Evolutionary conservation across 2,329 filamentous ascomycete species (phyloP).

Genomic region (Aspergillus novofumigatus): DNA sequence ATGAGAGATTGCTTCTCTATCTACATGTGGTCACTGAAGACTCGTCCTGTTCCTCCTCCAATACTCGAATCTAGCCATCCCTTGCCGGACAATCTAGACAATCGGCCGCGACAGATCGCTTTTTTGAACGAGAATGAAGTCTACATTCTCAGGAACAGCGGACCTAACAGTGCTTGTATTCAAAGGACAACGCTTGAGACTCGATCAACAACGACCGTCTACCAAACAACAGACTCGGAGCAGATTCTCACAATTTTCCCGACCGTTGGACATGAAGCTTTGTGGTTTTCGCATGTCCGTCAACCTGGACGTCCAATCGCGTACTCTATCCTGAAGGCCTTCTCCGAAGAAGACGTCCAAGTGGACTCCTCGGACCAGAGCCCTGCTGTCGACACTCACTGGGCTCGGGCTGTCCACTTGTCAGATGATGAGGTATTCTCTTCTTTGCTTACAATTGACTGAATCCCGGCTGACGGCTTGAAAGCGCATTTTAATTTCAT

Average conservation of each 20-base stretch:
- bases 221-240: conserved; percentile 30
- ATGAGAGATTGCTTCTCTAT: conserved; percentile 63
- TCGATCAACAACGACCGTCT: conserved; percentile 25
- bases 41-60: conserved; percentile 32
- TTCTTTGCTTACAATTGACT: not conserved
- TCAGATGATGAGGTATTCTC: conserved; percentile 38
- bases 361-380: conserved; percentile 27
- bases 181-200: conserved; percentile 34
- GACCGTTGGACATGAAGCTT: conserved; percentile 28
- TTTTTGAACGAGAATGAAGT: conserved; percentile 43
- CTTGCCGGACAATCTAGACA: conserved; percentile 24
- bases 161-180: conserved; percentile 26
- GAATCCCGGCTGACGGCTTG: conserved; percentile 10
- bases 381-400: conserved; percentile 35
- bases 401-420: conserved; percentile 34
- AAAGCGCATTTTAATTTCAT: conserved; percentile 54
- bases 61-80: conserved; percentile 37
- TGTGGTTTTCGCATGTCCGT: conserved; percentile 36
- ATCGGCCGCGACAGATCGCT: conserved; percentile 43
- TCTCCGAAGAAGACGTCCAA: conserved; percentile 14
- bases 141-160: conserved; percentile 38
- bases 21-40: conserved; percentile 63
- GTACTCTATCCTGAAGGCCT: conserved; percentile 29
- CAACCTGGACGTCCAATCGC: conserved; percentile 22
- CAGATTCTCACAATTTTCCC: conserved; percentile 36